Percentiles rank a stretch among this genome's conserved stretches.
Evolutionary conservation across 352 stramenopile genomes (phyloP).

Genomic region (Phytophthora citricola): DNA sequence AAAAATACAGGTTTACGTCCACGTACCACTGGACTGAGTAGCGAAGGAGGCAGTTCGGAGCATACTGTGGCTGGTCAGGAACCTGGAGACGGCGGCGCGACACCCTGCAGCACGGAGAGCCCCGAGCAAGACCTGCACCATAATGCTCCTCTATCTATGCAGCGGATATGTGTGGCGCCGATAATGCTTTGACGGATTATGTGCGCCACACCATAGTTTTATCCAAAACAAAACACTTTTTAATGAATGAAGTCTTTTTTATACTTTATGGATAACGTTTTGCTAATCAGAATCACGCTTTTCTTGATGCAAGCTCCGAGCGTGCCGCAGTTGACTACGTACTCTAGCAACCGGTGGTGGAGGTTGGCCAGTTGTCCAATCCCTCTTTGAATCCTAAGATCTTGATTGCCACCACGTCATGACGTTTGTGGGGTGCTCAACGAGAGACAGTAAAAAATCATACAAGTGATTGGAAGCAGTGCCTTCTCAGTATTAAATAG

Average conservation of each 20-base stretch:
- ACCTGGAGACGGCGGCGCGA: slow-evolving; percentile 15
- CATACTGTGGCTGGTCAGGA: slow-evolving; percentile 28
- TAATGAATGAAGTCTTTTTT: too few species aligned
- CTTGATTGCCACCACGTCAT: slow-evolving; percentile 5
- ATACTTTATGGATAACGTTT: too few species aligned
- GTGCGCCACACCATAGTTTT: not conserved
- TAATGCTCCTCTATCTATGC: slow-evolving; percentile 24
- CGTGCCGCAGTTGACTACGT: too few species aligned
- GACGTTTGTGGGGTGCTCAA: slow-evolving; percentile 1
- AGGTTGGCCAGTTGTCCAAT: slow-evolving; percentile 9
- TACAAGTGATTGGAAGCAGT: slow-evolving; percentile 41
- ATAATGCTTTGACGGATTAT: not conserved
- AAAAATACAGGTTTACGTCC: not conserved
- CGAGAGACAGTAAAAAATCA: slow-evolving; percentile 21
- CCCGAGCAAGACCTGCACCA: slow-evolving; percentile 60
- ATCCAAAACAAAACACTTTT: not conserved
- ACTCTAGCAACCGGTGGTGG: too few species aligned
- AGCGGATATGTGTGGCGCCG: slow-evolving; percentile 29
- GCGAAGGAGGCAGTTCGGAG: slow-evolving; percentile 44
- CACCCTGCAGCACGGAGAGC: slow-evolving; percentile 44
- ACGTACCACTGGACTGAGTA: slow-evolving; percentile 73
- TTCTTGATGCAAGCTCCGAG: too few species aligned
- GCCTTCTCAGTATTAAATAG: not conserved
- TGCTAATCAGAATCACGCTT: too few species aligned
- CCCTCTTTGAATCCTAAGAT: slow-evolving; percentile 15